These are phyloP conservation scores for Eucalyptus albens DNA, from an alignment of 345 rosid genomes.

Conservation along the genomic window DNA sequence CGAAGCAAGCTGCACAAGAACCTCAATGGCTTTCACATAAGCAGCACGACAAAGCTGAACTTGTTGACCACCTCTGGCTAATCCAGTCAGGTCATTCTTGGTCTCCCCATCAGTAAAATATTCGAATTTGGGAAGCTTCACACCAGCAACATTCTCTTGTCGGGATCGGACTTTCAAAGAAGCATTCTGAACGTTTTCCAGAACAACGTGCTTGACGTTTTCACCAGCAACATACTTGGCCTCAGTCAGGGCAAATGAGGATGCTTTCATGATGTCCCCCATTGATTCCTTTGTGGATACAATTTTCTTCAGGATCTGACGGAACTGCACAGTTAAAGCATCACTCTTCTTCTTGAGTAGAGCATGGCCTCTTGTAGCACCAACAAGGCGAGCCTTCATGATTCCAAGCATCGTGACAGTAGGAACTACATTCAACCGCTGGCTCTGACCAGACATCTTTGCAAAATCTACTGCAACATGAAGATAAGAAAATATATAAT, in stretches of 20 bases:
- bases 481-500: background rate
- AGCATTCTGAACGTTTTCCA: conserved; percentile 78
- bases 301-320: conserved; percentile 72
- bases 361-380: conserved; percentile 94
- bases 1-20: conserved; percentile 90
- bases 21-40: conserved; percentile 77
- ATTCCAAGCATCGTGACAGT: conserved; percentile 75
- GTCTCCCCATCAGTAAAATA: conserved; percentile 76
- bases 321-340: conserved; percentile 85
- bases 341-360: conserved; percentile 97
- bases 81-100: conserved; percentile 82
- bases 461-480: background rate
- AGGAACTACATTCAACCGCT: conserved; percentile 84
- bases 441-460: conserved; percentile 70
- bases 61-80: conserved; percentile 95
- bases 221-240: conserved; percentile 90
- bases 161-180: conserved; percentile 72
- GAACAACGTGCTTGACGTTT: conserved; percentile 66
- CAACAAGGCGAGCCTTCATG: conserved; percentile 74
- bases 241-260: conserved; percentile 75
- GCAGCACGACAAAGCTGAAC: conserved; percentile 86
- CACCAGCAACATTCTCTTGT: conserved; percentile 81
- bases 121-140: conserved; percentile 85
- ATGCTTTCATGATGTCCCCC: conserved; percentile 84
- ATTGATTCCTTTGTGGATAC: conserved; percentile 77